Evolutionary conservation across 228 moss, liverwort and hornwort species (phyloP), one percentile per base, ranked within the genome.

Genomic region (Sphagnum fallax): DNA sequence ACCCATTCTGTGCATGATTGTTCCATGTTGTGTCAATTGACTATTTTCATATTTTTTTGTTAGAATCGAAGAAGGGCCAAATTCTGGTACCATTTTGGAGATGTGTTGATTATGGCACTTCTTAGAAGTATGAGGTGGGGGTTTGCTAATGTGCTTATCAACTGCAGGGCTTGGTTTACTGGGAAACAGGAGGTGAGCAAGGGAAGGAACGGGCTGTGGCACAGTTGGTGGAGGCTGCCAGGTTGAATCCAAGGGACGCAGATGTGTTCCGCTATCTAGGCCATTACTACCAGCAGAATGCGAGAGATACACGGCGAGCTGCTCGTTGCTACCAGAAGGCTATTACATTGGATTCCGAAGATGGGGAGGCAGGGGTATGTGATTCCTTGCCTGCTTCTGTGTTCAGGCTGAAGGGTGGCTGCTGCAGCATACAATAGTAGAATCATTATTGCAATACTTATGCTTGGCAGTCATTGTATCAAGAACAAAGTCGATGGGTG

Each of bases 301-400:
- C 84, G 67, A 83, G 77, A 66, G 94, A 93, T 67, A 77, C 64
- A 50, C 89, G 89, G 64, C 89, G 93, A 74, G 92, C 98, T 78
- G 81, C 77, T 55, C 90, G 98, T 51, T 94, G 94, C 63, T 98
- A 98, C 70, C 92, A 94, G 71, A 98, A 92, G 75, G 90, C 91
- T 71, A 83, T 94, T 10, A 81, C 76, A 52, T 80, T 98, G 71
- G 86, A 94, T 82, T 86, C 87, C 65, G 91, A 94, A 66, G 98
- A 98, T 78, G 81, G 71, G 59, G 94, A 94, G 67, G 89, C 98
- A 62, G 98, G 98, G 94, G 97, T 97, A 88, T 69, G 87, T 49
- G 52, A 63, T 12, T 52, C n/a, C 48, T 62, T 62, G 12, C 60
- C 51, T 66, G 55, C 8, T 55, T 55, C 8, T 32, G 2, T 32